Percentiles rank a stretch among this genome's conserved stretches.
phyloP scores from a whole-genome alignment of 2,329 filamentous ascomycete genomes.

The Ceratocystis ficicola region DNA sequence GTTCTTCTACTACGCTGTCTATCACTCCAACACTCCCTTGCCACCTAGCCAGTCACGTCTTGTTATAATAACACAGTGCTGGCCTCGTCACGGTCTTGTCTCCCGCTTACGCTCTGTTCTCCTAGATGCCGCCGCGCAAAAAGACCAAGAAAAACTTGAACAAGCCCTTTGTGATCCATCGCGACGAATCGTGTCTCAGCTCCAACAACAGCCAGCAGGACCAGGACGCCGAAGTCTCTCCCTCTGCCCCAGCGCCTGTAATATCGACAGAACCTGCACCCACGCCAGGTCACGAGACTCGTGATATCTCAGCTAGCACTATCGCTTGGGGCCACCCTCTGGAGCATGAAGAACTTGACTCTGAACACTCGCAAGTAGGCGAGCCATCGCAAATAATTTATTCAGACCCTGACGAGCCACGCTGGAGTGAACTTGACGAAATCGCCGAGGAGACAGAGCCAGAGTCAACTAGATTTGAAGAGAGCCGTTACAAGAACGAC shows the following conservation, averaged over 20 bases:
- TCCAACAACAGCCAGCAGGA: slow-evolving; percentile 21
- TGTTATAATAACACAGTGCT: not conserved
- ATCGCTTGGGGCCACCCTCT: not conserved
- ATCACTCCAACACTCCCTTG: not conserved
- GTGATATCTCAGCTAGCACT: not conserved
- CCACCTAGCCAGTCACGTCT: not conserved
- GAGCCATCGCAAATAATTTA: slow-evolving; percentile 16
- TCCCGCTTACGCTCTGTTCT: slow-evolving; percentile 6
- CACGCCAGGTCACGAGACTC: slow-evolving; percentile 5
- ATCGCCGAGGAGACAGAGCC: slow-evolving; percentile 19
- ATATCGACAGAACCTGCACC: too few relatives aligned
- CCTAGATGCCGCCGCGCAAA: slow-evolving; percentile 21
- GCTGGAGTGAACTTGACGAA: slow-evolving; percentile 19
- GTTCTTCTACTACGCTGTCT: not conserved
- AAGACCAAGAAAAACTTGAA: slow-evolving; percentile 17
- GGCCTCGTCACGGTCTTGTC: not conserved
- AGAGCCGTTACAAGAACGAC: not conserved
- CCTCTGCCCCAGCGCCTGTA: not conserved
- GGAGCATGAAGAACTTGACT: slow-evolving; percentile 12
- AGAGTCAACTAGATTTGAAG: slow-evolving; percentile 8
- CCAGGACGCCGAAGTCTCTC: not conserved
- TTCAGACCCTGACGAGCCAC: slow-evolving; percentile 19
- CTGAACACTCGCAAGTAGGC: slow-evolving; percentile 12
- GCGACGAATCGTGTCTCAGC: slow-evolving; percentile 22
- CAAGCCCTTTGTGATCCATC: slow-evolving; percentile 20